Evolutionary conservation across 2,329 filamentous ascomycete species (phyloP).

Genomic region (Sordariomycetes sp.): DNA sequence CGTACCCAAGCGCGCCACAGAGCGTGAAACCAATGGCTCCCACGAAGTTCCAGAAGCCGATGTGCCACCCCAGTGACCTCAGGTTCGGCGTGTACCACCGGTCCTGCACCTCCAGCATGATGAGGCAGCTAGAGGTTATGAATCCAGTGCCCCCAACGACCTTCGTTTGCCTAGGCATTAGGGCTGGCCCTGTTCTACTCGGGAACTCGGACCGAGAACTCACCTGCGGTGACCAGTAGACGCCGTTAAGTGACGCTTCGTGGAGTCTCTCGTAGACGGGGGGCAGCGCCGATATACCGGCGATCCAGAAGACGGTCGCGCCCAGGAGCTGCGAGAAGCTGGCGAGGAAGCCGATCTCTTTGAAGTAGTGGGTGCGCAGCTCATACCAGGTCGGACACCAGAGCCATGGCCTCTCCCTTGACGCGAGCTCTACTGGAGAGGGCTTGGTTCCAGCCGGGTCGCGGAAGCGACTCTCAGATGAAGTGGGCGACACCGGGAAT

Average conservation of each 20-base stretch:
- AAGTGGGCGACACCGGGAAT: neutral
- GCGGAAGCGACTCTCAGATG: neutral
- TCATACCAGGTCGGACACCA: conserved; percentile 48
- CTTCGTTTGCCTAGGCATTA: neutral
- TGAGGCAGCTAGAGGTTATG: conserved; percentile 41
- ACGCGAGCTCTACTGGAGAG: neutral
- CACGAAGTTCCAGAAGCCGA: conserved; percentile 52
- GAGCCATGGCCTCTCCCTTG: conserved; percentile 26
- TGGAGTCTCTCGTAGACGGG: conserved; percentile 37
- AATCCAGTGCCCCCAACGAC: conserved; percentile 50
- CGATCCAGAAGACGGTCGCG: conserved; percentile 51
- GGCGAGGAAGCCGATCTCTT: conserved; percentile 49
- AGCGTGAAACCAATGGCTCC: conserved; percentile 51
- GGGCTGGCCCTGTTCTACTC: neutral
- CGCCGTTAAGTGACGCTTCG: conserved; percentile 29
- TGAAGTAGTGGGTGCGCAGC: conserved; percentile 44
- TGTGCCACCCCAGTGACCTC: conserved; percentile 49
- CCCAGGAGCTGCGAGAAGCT: conserved; percentile 40
- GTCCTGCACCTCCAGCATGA: conserved; percentile 53
- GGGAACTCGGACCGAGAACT: neutral
- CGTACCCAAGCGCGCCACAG: conserved; percentile 43
- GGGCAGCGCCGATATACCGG: conserved; percentile 46
- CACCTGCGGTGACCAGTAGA: conserved; percentile 44
- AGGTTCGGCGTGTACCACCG: conserved; percentile 48
- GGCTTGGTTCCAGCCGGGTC: neutral